These are phyloP conservation scores for Teratosphaeriaceae sp. DNA, from an alignment of 2,329 filamentous ascomycete genomes.

Conservation along the genomic window DNA sequence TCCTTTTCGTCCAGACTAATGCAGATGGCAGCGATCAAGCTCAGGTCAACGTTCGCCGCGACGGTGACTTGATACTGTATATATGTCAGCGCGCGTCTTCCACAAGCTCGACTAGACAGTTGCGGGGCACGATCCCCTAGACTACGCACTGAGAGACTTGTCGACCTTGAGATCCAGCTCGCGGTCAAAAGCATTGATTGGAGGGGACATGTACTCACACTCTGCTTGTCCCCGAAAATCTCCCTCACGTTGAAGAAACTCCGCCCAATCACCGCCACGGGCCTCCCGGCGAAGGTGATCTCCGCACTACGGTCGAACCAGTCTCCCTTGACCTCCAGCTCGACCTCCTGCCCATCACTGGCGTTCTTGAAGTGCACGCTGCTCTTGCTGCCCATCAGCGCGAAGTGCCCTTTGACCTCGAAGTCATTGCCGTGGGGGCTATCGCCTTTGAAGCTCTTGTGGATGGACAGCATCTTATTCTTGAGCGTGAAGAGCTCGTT, in stretches of 20 bases:
- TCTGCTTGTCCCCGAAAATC: conserved; percentile 55
- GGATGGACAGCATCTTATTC: conserved; percentile 47
- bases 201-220: no score
- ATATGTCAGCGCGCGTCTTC: background rate
- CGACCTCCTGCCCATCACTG: conserved; percentile 37
- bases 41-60: conserved; percentile 59
- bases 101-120: background rate
- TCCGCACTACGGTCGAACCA: conserved; percentile 53
- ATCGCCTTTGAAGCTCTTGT: conserved; percentile 47
- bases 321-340: conserved; percentile 54
- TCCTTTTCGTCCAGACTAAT: conserved; percentile 63
- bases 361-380: conserved; percentile 51
- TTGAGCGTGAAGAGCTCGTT: conserved; percentile 53
- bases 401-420: conserved; percentile 44
- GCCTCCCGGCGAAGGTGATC: conserved; percentile 46
- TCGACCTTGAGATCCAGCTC: no score
- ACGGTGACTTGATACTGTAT: conserved; percentile 52
- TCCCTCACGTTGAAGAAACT: conserved; percentile 53
- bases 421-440: conserved; percentile 20
- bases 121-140: no score
- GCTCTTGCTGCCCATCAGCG: conserved; percentile 47
- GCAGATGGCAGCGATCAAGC: conserved; percentile 59
- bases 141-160: no score
- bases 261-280: conserved; percentile 54
- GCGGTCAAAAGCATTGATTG: no score